phyloP scores from a whole-genome alignment of 208 protist species.

The Trypanosoma grayi region DNA sequence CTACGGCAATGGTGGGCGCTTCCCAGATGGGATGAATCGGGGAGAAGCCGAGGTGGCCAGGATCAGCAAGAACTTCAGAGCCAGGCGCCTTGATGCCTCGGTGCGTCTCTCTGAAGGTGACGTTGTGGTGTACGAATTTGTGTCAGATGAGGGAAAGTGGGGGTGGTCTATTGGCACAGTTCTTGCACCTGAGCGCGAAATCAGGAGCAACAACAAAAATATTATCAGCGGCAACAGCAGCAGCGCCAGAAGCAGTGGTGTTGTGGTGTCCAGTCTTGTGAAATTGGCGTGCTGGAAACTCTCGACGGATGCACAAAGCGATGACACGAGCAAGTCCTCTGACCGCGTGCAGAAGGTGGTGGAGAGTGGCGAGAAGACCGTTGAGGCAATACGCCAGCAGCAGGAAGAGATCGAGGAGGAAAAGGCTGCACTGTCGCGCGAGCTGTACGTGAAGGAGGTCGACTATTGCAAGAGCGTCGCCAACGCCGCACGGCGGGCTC shows the following conservation, averaged over 20 bases:
- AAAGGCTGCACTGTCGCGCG: neutral
- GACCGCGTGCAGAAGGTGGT: neutral
- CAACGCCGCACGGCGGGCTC: conserved; percentile 5
- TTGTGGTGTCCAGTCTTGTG: neutral
- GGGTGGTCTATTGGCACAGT: conserved; percentile 40
- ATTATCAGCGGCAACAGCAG: neutral
- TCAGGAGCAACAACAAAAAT: neutral
- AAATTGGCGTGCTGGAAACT: conserved; percentile 5
- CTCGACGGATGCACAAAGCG: neutral
- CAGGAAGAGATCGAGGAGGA: conserved; percentile 11
- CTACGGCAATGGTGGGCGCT: neutral
- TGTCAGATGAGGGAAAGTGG: conserved; percentile 27
- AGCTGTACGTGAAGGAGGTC: conserved; percentile 3
- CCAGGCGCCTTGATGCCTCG: conserved; percentile 1
- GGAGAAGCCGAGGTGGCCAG: too few relatives aligned
- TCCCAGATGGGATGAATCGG: too few relatives aligned
- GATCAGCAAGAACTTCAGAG: neutral
- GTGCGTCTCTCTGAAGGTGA: conserved; percentile 16
- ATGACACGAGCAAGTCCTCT: neutral
- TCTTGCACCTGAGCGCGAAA: neutral
- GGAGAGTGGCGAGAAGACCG: neutral
- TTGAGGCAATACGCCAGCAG: neutral
- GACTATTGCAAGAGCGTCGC: neutral
- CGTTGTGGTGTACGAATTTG: conserved; percentile 34
- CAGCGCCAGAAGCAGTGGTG: too few relatives aligned